Evolutionary conservation across 352 stramenopile species (phyloP), one percentile per base, ranked within the genome.

Genomic region (Pythium vanterpoolii): DNA sequence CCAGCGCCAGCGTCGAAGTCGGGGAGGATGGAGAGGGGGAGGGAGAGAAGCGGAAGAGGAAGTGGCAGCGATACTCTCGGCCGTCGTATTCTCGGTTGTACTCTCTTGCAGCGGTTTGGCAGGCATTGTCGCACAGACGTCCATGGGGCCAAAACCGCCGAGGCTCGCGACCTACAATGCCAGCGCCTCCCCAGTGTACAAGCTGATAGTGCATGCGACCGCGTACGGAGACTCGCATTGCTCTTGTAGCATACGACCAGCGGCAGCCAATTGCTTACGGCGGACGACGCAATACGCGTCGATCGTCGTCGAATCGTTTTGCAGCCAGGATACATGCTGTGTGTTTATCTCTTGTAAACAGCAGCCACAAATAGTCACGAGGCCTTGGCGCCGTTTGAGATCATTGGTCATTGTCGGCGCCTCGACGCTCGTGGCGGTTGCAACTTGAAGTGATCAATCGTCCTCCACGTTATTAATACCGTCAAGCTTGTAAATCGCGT

Each of bases 221-320:
- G 55, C 47, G 71, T 67, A 14, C 66, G 31, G 27, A 66, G 69
- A 19, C 49, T 52, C 8, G 54, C 46, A n/a, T 71, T 70, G 26
- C 66, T 62, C 14, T 73, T 62, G 2, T 38, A 52, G 21, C 58
- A 66, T 4, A 77, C 44, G 1, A 77, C 16, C 7, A 86, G 47
- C 31, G 69, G 70, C 19, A 79, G 47, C 8, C 70, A 56, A 33
- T 74, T 77, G 33, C 74, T 33, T 0, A 43, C 48, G 49, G 14
- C 40, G 48, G 18, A 60, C 44, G 19, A 60, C 26, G 27, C 59
- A 50, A 24, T 66, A 66, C 4, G 40, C 59, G 24, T 53, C 7
- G 24, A 50, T 49, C n/a, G 16, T 23, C 7, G 14, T 34, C 16
- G 49, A 14, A 19, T 42, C 27, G 18, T 61, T 36, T 5, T 31